Evolutionary conservation across 2,329 filamentous ascomycete genomes (phyloP).

Genomic region (Rhynchosporium graminicola): DNA sequence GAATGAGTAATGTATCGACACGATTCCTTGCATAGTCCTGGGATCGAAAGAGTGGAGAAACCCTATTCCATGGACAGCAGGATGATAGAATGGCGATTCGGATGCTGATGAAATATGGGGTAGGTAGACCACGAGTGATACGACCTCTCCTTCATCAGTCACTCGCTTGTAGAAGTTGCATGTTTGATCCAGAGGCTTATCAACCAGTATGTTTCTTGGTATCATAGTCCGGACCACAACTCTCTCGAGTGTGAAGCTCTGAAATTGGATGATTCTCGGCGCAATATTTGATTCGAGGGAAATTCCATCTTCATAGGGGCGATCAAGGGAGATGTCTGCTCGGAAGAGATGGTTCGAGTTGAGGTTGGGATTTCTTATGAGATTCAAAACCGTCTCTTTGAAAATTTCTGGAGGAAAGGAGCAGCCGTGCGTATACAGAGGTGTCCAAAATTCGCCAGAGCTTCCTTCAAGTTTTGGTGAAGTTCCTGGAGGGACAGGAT

Average conservation of each 20-base stretch:
- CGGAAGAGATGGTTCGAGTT: slow-evolving; percentile 77
- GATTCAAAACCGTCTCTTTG: slow-evolving; percentile 67
- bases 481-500: slow-evolving; percentile 39
- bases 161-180: slow-evolving; percentile 65
- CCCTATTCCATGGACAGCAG: slow-evolving; percentile 70
- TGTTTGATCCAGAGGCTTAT: slow-evolving; percentile 77
- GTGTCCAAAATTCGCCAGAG: slow-evolving; percentile 50
- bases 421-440: slow-evolving; percentile 58
- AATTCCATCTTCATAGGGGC: slow-evolving; percentile 39
- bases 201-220: slow-evolving; percentile 77
- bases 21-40: slow-evolving; percentile 45
- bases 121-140: slow-evolving; percentile 71
- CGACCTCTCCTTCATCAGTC: slow-evolving; percentile 37
- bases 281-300: slow-evolving; percentile 38
- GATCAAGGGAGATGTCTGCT: slow-evolving; percentile 70
- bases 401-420: slow-evolving; percentile 66
- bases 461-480: slow-evolving; percentile 42
- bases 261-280: slow-evolving; percentile 49
- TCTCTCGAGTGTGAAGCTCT: slow-evolving; percentile 52
- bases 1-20: slow-evolving; percentile 63
- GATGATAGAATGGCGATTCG: slow-evolving; percentile 86
- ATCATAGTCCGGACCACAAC: slow-evolving; percentile 76
- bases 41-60: slow-evolving; percentile 70
- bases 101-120: slow-evolving; percentile 66
- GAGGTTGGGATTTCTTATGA: slow-evolving; percentile 77